phyloP scores from a whole-genome alignment of 345 rosid genomes.

The Iberis pinnata region DNA sequence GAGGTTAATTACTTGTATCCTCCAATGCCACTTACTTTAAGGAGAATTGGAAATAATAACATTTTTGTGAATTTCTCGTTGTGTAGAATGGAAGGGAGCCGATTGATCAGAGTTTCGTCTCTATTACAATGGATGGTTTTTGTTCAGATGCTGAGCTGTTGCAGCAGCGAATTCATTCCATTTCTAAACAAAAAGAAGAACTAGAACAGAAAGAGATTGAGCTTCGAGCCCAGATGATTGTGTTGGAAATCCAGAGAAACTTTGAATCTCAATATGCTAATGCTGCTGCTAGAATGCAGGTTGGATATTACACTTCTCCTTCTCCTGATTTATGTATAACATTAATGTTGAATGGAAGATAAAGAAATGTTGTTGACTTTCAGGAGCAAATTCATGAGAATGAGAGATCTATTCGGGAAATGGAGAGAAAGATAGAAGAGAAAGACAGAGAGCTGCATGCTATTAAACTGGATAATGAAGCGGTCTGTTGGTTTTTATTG shows the following conservation, averaged over 20 bases:
- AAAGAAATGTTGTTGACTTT: slow-evolving; percentile 9
- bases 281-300: slow-evolving; percentile 69
- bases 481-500: slow-evolving; percentile 40
- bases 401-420: slow-evolving; percentile 50
- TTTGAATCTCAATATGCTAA: slow-evolving; percentile 58
- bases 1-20: slow-evolving; percentile 41
- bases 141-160: slow-evolving; percentile 42
- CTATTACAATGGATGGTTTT: slow-evolving; percentile 41
- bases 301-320: slow-evolving; percentile 5
- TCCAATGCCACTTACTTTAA: not conserved
- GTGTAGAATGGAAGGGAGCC: slow-evolving; percentile 80
- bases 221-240: slow-evolving; percentile 68
- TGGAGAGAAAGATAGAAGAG: slow-evolving; percentile 79
- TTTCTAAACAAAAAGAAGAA: slow-evolving; percentile 67
- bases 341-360: slow-evolving; percentile 3
- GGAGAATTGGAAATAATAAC: slow-evolving; percentile 1
- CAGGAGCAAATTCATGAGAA: slow-evolving; percentile 79
- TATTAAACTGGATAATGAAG: slow-evolving; percentile 80
- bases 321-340: not conserved
- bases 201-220: slow-evolving; percentile 68
- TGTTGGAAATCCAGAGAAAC: slow-evolving; percentile 47
- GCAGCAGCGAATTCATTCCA: slow-evolving; percentile 48
- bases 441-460: slow-evolving; percentile 81
- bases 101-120: not conserved
- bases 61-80: slow-evolving; percentile 29